Evolutionary conservation across 208 protist genomes (phyloP).

Genomic region (Leishmania tarentolae): DNA sequence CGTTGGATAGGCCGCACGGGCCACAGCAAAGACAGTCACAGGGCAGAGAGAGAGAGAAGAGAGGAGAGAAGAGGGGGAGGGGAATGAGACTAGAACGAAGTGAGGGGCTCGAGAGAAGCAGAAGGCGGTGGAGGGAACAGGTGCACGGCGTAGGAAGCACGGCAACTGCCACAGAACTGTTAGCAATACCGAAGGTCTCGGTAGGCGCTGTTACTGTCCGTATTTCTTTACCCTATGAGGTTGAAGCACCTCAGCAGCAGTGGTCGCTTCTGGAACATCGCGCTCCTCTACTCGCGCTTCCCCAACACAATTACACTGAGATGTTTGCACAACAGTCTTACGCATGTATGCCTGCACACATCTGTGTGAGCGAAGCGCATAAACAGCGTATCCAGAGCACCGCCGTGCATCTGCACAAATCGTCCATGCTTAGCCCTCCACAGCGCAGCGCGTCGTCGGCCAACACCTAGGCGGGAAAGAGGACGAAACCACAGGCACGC

Average conservation of each 20-base stretch:
- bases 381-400: too few species aligned
- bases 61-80: too few species aligned
- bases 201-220: background rate
- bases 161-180: background rate
- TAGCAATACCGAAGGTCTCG: background rate
- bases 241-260: background rate
- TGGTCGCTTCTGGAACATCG: background rate
- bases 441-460: too few species aligned
- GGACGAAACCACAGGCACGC: background rate
- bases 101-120: background rate
- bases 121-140: background rate
- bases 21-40: background rate
- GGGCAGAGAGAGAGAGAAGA: background rate
- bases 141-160: background rate
- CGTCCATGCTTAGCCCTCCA: background rate
- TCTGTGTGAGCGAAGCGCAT: background rate
- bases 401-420: background rate
- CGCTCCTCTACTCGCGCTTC: background rate
- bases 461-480: background rate
- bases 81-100: background rate
- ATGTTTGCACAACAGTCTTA: background rate
- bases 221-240: background rate
- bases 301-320: background rate
- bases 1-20: background rate
- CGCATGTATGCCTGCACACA: background rate